Base-by-base conservation (phyloP, 768 basidiomycete genomes). In the Pisolithus sp. region DNA sequence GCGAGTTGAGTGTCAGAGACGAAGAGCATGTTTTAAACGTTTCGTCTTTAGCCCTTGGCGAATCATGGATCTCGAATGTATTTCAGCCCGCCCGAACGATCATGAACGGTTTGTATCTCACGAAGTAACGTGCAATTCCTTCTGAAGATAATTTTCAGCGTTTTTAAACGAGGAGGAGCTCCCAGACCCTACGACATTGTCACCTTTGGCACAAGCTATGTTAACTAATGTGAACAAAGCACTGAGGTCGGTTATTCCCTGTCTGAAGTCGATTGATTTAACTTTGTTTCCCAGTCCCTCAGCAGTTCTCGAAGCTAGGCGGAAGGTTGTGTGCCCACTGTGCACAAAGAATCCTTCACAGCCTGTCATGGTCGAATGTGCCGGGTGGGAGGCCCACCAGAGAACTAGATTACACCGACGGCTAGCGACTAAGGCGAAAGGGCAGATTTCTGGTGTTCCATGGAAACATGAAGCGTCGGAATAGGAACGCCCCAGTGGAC, bases 321-420 rank as follows among this genome's bases (percentile, higher is more conserved):
- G 72, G 50, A 83, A 82, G 57, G 62, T 76, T 6, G 68, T 80
- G 4, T 93, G 89, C 63, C 59, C 74, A 2, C 63, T 75, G 9
- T 93, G 89, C 59, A 89, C 89, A 8, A 50, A 62, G 4, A 71
- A 87, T 50, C 59, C 72, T 2, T 66, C 74, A 20, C 72, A 74
- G 23, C 89, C 89, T 0, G 66, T 80, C 13, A 77, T 87, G 73
- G 78, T 92, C 68, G 77, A 72, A 43, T 75, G 73, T 8, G 51
- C 53, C 9, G 65, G 76, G 45, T 85, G 86, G 82, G 70, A 74
- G 2, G 67, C 65, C 1, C 89, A 92, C 62, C 64, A 71, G 31
- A 68, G 67, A n/a, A 81, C 80, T 7, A 77, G 79, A 17, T 44
- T 64, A 9, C 88, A 90, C 62, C 74, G 73, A 57, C 70, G 74